Percentiles rank a stretch among this genome's conserved stretches.
Evolutionary conservation across 1,139 yeast species (phyloP).

Genomic region (Magnusiomyces suaveolens): DNA sequence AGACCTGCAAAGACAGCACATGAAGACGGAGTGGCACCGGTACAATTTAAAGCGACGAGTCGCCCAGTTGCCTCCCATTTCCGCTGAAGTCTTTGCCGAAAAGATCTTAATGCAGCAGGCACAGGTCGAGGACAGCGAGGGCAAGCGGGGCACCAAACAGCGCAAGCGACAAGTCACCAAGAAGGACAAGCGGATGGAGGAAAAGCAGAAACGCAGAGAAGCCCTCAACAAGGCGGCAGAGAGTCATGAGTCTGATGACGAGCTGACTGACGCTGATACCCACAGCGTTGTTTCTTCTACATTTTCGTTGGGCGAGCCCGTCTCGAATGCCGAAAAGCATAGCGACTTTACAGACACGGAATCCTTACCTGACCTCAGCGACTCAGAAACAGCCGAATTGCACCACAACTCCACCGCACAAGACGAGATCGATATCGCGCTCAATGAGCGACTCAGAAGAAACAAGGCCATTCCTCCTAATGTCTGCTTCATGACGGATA

Average conservation of each 20-base stretch:
- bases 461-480: slow-evolving; percentile 63
- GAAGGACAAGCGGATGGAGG: slow-evolving; percentile 33
- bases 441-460: slow-evolving; percentile 33
- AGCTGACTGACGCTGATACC: slow-evolving; percentile 12
- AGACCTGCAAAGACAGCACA: slow-evolving; percentile 76
- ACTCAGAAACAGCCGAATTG: slow-evolving; percentile 12
- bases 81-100: slow-evolving; percentile 74
- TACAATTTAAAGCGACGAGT: slow-evolving; percentile 88
- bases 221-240: slow-evolving; percentile 16
- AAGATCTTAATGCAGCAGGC: slow-evolving; percentile 44
- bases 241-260: slow-evolving; percentile 7
- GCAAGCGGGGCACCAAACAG: slow-evolving; percentile 7
- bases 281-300: slow-evolving; percentile 48
- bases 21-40: slow-evolving; percentile 96
- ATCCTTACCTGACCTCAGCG: slow-evolving; percentile 9
- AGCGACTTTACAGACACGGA: slow-evolving; percentile 23
- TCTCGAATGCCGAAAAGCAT: slow-evolving; percentile 25
- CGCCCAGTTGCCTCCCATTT: slow-evolving; percentile 69
- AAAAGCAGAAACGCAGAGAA: slow-evolving; percentile 22
- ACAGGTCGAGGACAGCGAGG: slow-evolving; percentile 17
- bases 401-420: slow-evolving; percentile 22
- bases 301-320: slow-evolving; percentile 57
- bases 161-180: slow-evolving; percentile 30
- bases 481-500: slow-evolving; percentile 70
- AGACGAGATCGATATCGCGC: slow-evolving; percentile 30